A percentile compares a stretch with the other conserved stretches of the same genome.
phyloP scores from a whole-genome alignment of 805 yeast species.

The Priceomyces melissophilus region DNA sequence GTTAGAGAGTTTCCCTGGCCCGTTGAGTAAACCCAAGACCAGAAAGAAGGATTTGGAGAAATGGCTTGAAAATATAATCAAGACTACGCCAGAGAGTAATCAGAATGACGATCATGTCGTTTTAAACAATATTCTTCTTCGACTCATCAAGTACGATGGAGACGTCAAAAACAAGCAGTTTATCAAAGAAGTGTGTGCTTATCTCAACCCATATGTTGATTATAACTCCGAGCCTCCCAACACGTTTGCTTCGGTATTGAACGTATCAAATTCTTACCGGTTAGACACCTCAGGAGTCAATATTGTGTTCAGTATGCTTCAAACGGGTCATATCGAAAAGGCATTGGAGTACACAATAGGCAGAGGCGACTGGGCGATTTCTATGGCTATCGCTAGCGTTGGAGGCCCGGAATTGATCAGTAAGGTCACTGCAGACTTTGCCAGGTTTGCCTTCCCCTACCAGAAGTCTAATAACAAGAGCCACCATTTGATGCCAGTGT shows the following conservation, averaged over 20 bases:
- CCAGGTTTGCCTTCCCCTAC: conserved; percentile 43
- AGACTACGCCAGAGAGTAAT: conserved; percentile 8
- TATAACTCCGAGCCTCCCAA: conserved; percentile 16
- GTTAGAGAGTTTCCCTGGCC: conserved; percentile 58
- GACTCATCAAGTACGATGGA: conserved; percentile 29
- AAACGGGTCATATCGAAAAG: conserved; percentile 60
- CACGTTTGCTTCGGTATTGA: conserved; percentile 10
- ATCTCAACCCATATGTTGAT: conserved; percentile 43
- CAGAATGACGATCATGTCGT: conserved; percentile 21
- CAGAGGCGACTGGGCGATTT: conserved; percentile 72
- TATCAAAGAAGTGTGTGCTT: conserved; percentile 27
- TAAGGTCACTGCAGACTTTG: conserved; percentile 55
- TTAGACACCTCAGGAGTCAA: conserved; percentile 37
- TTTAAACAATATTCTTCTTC: conserved; percentile 28
- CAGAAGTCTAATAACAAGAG: conserved; percentile 37
- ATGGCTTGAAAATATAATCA: conserved; percentile 42
- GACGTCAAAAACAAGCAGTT: conserved; percentile 25
- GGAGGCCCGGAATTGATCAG: conserved; percentile 61
- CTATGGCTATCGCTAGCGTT: conserved; percentile 66
- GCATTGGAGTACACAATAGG: conserved; percentile 64
- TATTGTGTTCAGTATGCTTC: conserved; percentile 37
- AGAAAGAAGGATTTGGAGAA: conserved; percentile 66
- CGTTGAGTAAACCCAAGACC: conserved; percentile 54
- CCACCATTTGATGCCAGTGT: conserved; percentile 46
- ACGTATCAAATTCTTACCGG: conserved; percentile 36